Evolutionary conservation across 2,329 filamentous ascomycete species (phyloP).

Genomic region (Dactylellina parvicollis): DNA sequence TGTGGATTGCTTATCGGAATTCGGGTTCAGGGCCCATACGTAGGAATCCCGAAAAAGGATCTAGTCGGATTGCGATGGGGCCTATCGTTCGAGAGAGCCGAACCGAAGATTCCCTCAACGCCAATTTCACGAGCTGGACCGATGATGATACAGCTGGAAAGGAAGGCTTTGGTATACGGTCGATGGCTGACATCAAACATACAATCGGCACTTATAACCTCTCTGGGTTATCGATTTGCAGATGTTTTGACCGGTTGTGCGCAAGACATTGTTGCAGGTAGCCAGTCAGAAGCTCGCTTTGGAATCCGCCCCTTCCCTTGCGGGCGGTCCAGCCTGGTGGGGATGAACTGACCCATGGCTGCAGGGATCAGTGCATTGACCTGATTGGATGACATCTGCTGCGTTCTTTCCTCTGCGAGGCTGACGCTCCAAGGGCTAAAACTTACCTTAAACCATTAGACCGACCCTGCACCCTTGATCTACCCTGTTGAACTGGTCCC

Average conservation of each 20-base stretch:
- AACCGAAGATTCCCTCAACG: background rate
- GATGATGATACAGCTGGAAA: conserved; percentile 10
- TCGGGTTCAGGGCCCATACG: conserved; percentile 14
- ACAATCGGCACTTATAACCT: conserved; percentile 44
- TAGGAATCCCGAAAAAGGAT: conserved; percentile 22
- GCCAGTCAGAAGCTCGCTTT: conserved; percentile 41
- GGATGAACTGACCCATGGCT: conserved; percentile 48
- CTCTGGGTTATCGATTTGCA: conserved; percentile 47
- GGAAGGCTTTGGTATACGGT: conserved; percentile 9
- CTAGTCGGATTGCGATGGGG: background rate
- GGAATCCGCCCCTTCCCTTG: conserved; percentile 28
- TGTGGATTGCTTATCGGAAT: conserved; percentile 45
- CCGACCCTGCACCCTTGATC: conserved; percentile 23
- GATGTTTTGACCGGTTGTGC: conserved; percentile 44
- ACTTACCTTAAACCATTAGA: conserved; percentile 36
- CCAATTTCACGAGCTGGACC: conserved; percentile 13
- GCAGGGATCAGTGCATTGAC: conserved; percentile 38
- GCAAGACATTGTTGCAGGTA: conserved; percentile 52
- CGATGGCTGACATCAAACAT: conserved; percentile 33
- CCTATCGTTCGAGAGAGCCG: background rate
- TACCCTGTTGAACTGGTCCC: conserved; percentile 25
- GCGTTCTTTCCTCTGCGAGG: conserved; percentile 40
- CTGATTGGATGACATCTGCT: conserved; percentile 44
- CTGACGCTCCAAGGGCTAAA: conserved; percentile 51
- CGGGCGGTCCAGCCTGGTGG: conserved; percentile 53